phyloP scores from a whole-genome alignment of 768 basidiomycete species.

The Crassisporium funariophilum region DNA sequence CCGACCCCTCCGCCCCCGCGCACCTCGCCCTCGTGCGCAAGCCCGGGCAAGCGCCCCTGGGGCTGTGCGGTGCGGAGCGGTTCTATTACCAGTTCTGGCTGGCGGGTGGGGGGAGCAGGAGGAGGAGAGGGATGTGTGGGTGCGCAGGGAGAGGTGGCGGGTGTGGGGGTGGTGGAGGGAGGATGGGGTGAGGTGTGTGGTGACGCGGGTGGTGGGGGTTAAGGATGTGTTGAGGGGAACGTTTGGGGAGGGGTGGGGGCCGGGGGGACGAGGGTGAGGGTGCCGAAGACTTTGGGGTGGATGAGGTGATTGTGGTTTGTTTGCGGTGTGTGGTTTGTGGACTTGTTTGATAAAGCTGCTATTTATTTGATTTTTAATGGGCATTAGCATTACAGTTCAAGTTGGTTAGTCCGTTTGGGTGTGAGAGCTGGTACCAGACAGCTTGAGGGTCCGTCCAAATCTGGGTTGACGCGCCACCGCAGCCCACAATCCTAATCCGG shows the following conservation, averaged over 20 bases:
- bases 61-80: slow-evolving; percentile 44
- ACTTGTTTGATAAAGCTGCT: too few relatives aligned
- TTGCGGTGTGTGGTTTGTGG: too few relatives aligned
- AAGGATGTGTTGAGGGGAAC: slow-evolving; percentile 21
- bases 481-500: too few relatives aligned
- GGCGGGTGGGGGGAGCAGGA: slow-evolving; percentile 23
- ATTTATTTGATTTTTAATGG: too few relatives aligned
- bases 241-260: slow-evolving; percentile 27
- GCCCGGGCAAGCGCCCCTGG: slow-evolving; percentile 29
- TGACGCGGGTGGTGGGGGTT: slow-evolving; percentile 26
- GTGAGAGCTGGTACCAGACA: too few relatives aligned
- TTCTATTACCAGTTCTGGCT: slow-evolving; percentile 57
- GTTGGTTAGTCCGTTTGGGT: too few relatives aligned
- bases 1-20: slow-evolving; percentile 28
- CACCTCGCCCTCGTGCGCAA: slow-evolving; percentile 20
- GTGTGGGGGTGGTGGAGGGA: slow-evolving; percentile 32
- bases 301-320: too few relatives aligned
- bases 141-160: slow-evolving; percentile 19
- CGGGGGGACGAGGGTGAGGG: slow-evolving; percentile 10
- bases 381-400: too few relatives aligned
- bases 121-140: slow-evolving; percentile 25
- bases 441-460: too few relatives aligned
- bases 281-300: not conserved
- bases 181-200: slow-evolving; percentile 26
- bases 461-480: too few relatives aligned